Base-by-base conservation (phyloP, 352 stramenopile genomes). In the Elongisporangium undulatum region DNA sequence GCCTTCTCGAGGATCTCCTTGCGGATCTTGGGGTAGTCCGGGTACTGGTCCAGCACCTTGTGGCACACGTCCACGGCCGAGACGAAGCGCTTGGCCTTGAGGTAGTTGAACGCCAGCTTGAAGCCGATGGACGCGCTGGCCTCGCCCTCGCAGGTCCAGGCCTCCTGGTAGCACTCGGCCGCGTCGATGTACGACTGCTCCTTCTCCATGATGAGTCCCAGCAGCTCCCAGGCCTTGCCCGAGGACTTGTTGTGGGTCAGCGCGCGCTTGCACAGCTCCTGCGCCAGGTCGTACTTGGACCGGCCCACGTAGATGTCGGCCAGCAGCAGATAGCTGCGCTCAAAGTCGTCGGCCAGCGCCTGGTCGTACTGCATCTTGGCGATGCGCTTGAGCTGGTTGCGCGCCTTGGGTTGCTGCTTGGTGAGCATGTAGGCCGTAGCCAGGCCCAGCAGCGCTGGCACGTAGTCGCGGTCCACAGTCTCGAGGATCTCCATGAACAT, bases 31-130 rank as follows among this genome's bases (percentile, higher is more conserved):
- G 91, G 93, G 69, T 98, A 98, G 61, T 97, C 90, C 13, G 95
- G 94, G 69, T 97, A 98, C 62, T 89, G 79, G 58, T 92, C 77
- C 24, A 98, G 77, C 38, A 98, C 91, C 52, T 97, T 97, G 67
- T 97, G 75, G 65, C 90, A 97, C 8, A 98, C 85, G 62, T 98
- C 92, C 41, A 98, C 95, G 15, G 92, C 82, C 17, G 88, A 67
- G 9, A 98, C 88, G 53, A 84, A 94, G 51, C 92, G 90, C 62
- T 94, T 94, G 29, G 92, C 89, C 71, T 98, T 98, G 51, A 98
- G 77, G 71, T 98, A 98, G 64, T 98, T 98, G 71, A 98, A 98
- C 6, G 91, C 93, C 1, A 98, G 72, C 66, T 98, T 98, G 69
- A 96, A 98, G 22, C 90, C 95, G 52, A 97, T 94, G 9, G 71